Evolutionary conservation across 768 basidiomycete species (phyloP).

Genomic region (Nidularia pulvinata): DNA sequence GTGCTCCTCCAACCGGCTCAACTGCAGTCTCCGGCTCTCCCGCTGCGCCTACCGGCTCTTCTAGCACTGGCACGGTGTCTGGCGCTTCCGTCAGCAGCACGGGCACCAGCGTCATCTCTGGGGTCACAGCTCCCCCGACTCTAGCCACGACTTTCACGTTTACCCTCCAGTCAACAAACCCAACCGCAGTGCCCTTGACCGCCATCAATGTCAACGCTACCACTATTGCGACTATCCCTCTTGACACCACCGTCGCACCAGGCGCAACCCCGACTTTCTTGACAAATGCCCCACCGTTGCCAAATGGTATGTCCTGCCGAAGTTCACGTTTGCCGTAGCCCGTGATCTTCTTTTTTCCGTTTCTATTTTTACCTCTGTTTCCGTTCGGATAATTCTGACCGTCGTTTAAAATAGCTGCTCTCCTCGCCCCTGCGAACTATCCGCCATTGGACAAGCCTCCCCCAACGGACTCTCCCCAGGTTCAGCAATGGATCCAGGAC

Average conservation of each 20-base stretch:
- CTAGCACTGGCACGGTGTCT: too few relatives aligned
- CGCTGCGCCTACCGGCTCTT: conserved; percentile 6
- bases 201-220: conserved; percentile 42
- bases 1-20: background rate
- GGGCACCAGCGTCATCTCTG: too few relatives aligned
- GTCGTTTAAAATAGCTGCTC: conserved; percentile 26
- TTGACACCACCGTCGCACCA: conserved; percentile 44
- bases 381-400: background rate
- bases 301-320: conserved; percentile 36
- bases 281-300: conserved; percentile 58
- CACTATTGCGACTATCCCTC: conserved; percentile 38
- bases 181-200: conserved; percentile 59
- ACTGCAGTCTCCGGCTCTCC: conserved; percentile 3
- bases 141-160: conserved; percentile 37
- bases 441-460: conserved; percentile 66
- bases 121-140: conserved; percentile 1
- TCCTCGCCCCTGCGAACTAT: conserved; percentile 53
- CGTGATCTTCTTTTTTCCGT: background rate
- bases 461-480: conserved; percentile 58
- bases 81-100: too few relatives aligned
- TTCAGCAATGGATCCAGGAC: conserved; percentile 71
- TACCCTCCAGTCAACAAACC: conserved; percentile 49
- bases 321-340: background rate
- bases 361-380: conserved; percentile 1
- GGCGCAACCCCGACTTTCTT: conserved; percentile 52